Evolutionary conservation across 495 filamentous ascomycete genomes (phyloP).

Genomic region (Hypoxylon lienhwacheense): DNA sequence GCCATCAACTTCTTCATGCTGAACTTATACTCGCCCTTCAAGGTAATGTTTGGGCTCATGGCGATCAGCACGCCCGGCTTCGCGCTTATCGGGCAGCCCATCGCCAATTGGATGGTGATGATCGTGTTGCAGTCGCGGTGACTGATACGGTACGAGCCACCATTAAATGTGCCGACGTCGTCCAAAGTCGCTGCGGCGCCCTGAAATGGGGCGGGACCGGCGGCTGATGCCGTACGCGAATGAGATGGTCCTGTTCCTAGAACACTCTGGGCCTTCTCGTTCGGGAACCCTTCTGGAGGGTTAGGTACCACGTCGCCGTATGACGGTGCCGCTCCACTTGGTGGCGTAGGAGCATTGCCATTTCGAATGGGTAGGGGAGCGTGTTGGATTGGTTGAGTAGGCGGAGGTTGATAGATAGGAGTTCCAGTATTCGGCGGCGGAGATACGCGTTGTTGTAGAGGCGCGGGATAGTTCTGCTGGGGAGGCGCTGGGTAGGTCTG

Average conservation of each 20-base stretch:
- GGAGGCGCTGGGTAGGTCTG: slow-evolving; percentile 45
- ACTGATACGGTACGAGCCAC: slow-evolving; percentile 88
- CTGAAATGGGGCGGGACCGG: slow-evolving; percentile 53
- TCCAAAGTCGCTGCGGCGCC: slow-evolving; percentile 67
- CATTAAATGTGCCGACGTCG: slow-evolving; percentile 92
- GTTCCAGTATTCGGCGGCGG: slow-evolving; percentile 34
- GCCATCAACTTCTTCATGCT: slow-evolving; percentile 81
- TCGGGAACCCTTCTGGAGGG: slow-evolving; percentile 36
- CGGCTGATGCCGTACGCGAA: slow-evolving; percentile 49
- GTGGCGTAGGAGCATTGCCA: slow-evolving; percentile 34
- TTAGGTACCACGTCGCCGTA: slow-evolving; percentile 41
- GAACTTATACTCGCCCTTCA: slow-evolving; percentile 81
- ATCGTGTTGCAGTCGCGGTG: slow-evolving; percentile 91
- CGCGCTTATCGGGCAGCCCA: slow-evolving; percentile 79
- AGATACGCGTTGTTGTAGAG: slow-evolving; percentile 34
- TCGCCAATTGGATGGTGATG: slow-evolving; percentile 83
- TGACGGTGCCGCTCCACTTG: slow-evolving; percentile 37
- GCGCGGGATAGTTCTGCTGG: slow-evolving; percentile 44
- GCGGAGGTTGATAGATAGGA: slow-evolving; percentile 37
- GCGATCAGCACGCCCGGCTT: slow-evolving; percentile 88
- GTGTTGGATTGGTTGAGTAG: slow-evolving; percentile 32
- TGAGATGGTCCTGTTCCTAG: slow-evolving; percentile 37
- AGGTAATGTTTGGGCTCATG: slow-evolving; percentile 84
- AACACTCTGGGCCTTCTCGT: slow-evolving; percentile 43
- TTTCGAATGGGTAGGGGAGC: slow-evolving; percentile 35